Conservation (phyloP, 305 asterid species). For the Fraxinus greggii region DNA sequence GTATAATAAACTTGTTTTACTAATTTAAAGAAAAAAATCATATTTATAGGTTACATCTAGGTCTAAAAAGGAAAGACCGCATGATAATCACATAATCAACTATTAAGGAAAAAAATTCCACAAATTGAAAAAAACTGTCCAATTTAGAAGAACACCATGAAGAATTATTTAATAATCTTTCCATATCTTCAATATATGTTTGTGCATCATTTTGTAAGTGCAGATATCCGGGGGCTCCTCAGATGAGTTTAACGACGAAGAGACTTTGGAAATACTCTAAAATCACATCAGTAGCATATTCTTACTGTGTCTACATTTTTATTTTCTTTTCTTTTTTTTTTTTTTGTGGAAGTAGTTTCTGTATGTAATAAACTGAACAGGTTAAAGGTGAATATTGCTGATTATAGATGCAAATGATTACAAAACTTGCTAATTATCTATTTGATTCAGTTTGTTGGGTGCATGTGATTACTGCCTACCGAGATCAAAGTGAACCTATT, state of each 20-base stretch:
- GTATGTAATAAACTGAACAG: neutral
- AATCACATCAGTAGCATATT: neutral
- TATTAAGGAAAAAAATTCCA: neutral
- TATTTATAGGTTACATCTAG: neutral
- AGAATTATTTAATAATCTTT: neutral
- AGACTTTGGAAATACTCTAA: neutral
- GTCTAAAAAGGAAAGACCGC: neutral
- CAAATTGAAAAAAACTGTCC: neutral
- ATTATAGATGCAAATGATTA: neutral
- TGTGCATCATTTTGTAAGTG: neutral
- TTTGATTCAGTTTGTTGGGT: neutral
- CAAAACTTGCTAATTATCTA: neutral
- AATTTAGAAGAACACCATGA: neutral
- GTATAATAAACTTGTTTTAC: neutral
- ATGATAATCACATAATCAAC: neutral
- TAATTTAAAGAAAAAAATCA: neutral
- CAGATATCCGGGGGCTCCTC: neutral
- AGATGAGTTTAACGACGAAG: neutral
- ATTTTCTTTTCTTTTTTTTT: too few species aligned
- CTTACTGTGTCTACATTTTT: neutral
- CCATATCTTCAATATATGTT: too few species aligned
- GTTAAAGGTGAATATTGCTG: neutral
- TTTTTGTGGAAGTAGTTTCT: neutral
- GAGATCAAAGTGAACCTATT: neutral
- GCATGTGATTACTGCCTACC: neutral